Conservation (phyloP, 2,329 filamentous ascomycete genomes). For the Botrytis paeoniae region DNA sequence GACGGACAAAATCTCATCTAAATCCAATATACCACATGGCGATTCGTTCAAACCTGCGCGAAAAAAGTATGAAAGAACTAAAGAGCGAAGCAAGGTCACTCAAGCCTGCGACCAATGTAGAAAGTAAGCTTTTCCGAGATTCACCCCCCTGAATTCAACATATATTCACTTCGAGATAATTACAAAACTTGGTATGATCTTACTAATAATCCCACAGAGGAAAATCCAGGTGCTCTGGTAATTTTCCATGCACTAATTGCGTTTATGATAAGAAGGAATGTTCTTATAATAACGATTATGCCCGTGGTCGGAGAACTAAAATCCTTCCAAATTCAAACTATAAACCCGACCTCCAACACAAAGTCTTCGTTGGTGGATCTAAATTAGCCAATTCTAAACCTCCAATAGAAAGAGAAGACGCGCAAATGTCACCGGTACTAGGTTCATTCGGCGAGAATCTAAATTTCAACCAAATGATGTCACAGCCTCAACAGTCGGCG, state of each 20-base stretch:
- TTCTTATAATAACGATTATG: background rate
- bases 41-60: too few species aligned
- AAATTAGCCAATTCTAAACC: background rate
- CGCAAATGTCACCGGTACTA: background rate
- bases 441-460: background rate
- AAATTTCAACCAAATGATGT: background rate
- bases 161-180: background rate
- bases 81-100: slow-evolving; percentile 39
- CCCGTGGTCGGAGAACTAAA: background rate
- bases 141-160: background rate
- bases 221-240: slow-evolving; percentile 43
- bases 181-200: background rate
- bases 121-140: slow-evolving; percentile 39
- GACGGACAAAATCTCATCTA: background rate
- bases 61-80: background rate
- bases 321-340: background rate
- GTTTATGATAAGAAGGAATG: background rate
- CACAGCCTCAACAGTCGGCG: background rate
- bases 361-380: background rate
- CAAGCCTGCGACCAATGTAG: slow-evolving; percentile 49
- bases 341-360: background rate
- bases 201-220: slow-evolving; percentile 28
- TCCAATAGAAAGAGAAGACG: background rate
- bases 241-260: slow-evolving; percentile 42
- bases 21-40: background rate